phyloP scores from a whole-genome alignment of 129 eudicot species.

The Tanacetum coccineum region DNA sequence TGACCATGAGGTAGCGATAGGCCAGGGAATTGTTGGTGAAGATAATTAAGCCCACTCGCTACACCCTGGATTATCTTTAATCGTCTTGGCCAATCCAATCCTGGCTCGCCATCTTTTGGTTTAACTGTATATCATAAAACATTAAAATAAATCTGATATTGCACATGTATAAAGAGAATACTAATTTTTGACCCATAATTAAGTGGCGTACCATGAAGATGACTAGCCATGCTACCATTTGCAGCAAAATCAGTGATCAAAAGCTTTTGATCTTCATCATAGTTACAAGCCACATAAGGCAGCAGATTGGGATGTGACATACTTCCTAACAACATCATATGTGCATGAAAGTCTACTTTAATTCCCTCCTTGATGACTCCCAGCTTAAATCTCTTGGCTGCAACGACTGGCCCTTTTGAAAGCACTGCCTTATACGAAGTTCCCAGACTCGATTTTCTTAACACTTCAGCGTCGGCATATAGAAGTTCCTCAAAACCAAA shows the following conservation, averaged over 20 bases:
- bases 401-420: conserved; percentile 42
- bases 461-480: conserved; percentile 62
- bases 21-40: conserved; percentile 46
- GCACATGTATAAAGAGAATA: too few relatives aligned
- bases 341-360: conserved; percentile 60
- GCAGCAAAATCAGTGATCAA: conserved; percentile 55
- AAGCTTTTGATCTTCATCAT: conserved; percentile 59
- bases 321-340: conserved; percentile 66
- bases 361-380: conserved; percentile 55
- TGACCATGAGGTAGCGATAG: conserved; percentile 64
- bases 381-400: conserved; percentile 42
- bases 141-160: background rate
- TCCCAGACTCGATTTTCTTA: conserved; percentile 75
- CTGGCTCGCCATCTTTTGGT: conserved; percentile 32
- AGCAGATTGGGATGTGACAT: conserved; percentile 63
- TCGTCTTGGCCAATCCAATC: conserved; percentile 57
- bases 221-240: conserved; percentile 79
- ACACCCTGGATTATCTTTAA: conserved; percentile 62
- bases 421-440: conserved; percentile 66
- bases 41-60: conserved; percentile 51
- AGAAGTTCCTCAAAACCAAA: conserved; percentile 69
- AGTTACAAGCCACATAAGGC: conserved; percentile 67
- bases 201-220: conserved; percentile 61
- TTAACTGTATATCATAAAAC: conserved; percentile 33
- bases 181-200: too few relatives aligned